Conservation (phyloP, 2,329 filamentous ascomycete genomes). For the Venturiaceae sp. region DNA sequence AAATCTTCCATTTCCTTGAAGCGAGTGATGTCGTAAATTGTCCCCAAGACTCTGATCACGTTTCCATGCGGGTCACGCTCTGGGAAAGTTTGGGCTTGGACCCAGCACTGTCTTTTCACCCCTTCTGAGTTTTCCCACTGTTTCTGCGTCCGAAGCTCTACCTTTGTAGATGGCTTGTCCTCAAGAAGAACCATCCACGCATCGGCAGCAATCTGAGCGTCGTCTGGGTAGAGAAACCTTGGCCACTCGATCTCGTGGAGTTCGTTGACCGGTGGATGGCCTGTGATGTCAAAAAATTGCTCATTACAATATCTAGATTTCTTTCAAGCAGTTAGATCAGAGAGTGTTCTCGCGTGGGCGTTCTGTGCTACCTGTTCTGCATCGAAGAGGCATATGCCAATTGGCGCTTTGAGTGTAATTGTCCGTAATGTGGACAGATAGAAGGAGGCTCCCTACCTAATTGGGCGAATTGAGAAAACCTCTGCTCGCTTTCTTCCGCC, state of each 20-base stretch:
- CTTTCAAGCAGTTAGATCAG: not conserved
- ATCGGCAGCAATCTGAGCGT: not conserved
- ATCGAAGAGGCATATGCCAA: conserved; percentile 4
- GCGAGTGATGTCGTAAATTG: conserved; percentile 21
- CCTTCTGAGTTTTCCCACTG: not conserved
- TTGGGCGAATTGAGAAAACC: conserved; percentile 4
- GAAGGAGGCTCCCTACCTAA: not conserved
- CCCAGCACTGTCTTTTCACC: not conserved
- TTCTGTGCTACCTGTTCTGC: not conserved
- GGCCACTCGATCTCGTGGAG: not conserved
- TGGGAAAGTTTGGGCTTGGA: not conserved
- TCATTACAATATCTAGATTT: conserved; percentile 3
- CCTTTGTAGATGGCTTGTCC: not conserved
- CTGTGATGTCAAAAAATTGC: conserved; percentile 7
- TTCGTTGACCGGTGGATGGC: not conserved
- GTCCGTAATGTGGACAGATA: not conserved
- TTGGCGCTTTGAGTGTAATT: not conserved
- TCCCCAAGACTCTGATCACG: conserved; percentile 20
- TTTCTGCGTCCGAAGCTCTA: not conserved
- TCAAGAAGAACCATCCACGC: not conserved
- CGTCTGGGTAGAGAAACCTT: not conserved
- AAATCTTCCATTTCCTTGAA: conserved; percentile 19
- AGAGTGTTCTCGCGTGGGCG: not conserved
- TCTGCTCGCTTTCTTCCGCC: not conserved
- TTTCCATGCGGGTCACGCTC: conserved; percentile 4